These are phyloP conservation scores for Apiospora arundinis DNA, from an alignment of 2,329 filamentous ascomycete species.

Conservation along the genomic window DNA sequence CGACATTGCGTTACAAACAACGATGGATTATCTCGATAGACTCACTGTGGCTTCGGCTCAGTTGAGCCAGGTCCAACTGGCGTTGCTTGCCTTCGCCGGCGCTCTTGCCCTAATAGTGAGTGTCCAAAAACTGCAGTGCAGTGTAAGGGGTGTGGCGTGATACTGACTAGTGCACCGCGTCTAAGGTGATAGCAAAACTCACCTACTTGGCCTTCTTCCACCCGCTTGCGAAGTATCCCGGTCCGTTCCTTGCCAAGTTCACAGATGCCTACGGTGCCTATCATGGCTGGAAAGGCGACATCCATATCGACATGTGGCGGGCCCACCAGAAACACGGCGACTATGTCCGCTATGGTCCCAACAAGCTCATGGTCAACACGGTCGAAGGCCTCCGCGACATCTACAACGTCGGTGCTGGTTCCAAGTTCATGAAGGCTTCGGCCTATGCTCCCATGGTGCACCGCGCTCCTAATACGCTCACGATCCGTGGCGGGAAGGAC, in stretches of 20 bases:
- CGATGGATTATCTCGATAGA: neutral
- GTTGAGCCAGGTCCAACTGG: neutral
- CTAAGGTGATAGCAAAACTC: neutral
- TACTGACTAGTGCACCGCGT: neutral
- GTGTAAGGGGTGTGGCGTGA: neutral
- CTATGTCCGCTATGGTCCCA: constrained; percentile 26
- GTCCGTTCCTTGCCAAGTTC: constrained; percentile 51
- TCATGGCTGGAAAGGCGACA: constrained; percentile 58
- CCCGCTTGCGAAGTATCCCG: constrained; percentile 24
- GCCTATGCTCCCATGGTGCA: constrained; percentile 22
- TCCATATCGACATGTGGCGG: constrained; percentile 57
- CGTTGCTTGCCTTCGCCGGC: neutral
- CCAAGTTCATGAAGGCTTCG: constrained; percentile 24
- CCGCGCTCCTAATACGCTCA: constrained; percentile 23
- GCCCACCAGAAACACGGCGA: constrained; percentile 56
- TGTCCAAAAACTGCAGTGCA: neutral
- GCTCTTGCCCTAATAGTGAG: neutral
- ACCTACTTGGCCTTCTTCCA: constrained; percentile 23
- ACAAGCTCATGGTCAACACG: constrained; percentile 25
- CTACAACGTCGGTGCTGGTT: constrained; percentile 15
- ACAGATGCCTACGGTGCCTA: constrained; percentile 51
- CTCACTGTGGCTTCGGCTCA: neutral
- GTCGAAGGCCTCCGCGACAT: constrained; percentile 24
- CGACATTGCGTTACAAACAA: neutral
- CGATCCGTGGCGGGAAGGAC: constrained; percentile 24